Base-by-base conservation (phyloP, 768 basidiomycete species). In the Auricularia auricula-judae region DNA sequence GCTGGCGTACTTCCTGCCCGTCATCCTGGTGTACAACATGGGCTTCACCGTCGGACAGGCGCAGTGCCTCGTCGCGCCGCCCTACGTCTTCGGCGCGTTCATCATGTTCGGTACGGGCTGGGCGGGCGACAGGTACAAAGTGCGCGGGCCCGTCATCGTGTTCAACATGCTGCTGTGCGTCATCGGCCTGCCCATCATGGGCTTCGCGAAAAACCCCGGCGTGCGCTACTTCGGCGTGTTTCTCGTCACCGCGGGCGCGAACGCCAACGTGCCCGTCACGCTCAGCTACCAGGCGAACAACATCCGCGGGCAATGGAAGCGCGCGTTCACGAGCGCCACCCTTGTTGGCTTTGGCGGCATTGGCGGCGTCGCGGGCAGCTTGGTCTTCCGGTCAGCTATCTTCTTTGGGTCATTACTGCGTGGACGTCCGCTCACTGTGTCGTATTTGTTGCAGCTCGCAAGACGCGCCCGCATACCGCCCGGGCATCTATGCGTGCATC, bases 1-100 rank as follows among this genome's bases (percentile, higher is more conserved):
- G 66, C 66, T 68, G 61, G 64, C 69, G 54, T 70, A 68, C 66
- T 70, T 70, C 68, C 66, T 71, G 29, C 68, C 70, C n/a, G 64
- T 70, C 64, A 71, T 71, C 64, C 67, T 71, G 33, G 66, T 44
- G 12, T 68, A 66, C 44, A 59, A 61, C 43, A 66, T 66, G 62
- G 68, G 69, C 4, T 71, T 65, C 65, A 63, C 63, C 5, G 62
- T 62, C 44, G 51, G 66, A 2, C 64, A 65, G 59, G 66, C 71
- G 36, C 68, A 69, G 34, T 62, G 67, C 63, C 66, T 71, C 59
- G 67, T 66, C 42, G 71, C 71, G n/a, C 71, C 69, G 35, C 71
- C 69, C n/a, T 71, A 70, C 68, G 64, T 69, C 47, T 66, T 66
- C 56, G 69, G 66, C 60, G 67, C 66, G 44, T 65, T 71, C 65